phyloP scores from a whole-genome alignment of 345 rosid genomes.

The Salix arbutifolia region DNA sequence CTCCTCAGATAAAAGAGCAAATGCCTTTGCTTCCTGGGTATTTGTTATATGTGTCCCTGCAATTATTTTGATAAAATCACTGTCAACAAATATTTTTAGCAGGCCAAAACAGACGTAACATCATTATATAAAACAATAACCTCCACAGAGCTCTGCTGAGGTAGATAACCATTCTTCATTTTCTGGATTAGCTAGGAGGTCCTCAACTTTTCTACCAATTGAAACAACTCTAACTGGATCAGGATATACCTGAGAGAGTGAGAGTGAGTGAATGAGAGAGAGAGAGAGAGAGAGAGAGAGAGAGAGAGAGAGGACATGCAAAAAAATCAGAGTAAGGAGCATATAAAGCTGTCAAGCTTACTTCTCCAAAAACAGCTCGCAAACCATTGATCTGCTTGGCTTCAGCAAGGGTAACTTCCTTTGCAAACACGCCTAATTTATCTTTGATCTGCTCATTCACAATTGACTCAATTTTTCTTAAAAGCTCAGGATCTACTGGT shows the following conservation, averaged over 20 bases:
- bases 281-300: neutral
- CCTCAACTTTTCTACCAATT: conserved; percentile 71
- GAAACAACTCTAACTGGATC: conserved; percentile 95
- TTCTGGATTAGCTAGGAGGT: conserved; percentile 80
- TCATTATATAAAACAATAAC: conserved; percentile 30
- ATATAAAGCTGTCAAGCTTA: conserved; percentile 15
- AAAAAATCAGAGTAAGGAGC: neutral
- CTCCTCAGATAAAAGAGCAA: conserved; percentile 94
- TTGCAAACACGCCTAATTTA: conserved; percentile 75
- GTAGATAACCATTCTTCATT: conserved; percentile 63
- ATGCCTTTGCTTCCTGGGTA: conserved; percentile 85
- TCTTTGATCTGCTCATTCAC: conserved; percentile 85
- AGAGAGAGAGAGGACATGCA: neutral
- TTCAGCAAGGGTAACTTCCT: conserved; percentile 71
- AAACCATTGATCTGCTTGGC: conserved; percentile 74
- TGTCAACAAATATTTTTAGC: conserved; percentile 21
- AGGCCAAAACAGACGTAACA: neutral
- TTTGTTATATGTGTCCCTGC: conserved; percentile 88
- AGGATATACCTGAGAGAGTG: conserved; percentile 62
- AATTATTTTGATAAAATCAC: neutral
- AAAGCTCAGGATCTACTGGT: conserved; percentile 69
- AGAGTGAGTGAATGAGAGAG: too few species aligned
- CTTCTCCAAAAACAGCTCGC: conserved; percentile 98
- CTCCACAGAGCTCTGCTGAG: conserved; percentile 95
- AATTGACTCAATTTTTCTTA: conserved; percentile 77